Evolutionary conservation across 2,329 filamentous ascomycete species (phyloP).

Genomic region (Ophiostoma pallidulum): DNA sequence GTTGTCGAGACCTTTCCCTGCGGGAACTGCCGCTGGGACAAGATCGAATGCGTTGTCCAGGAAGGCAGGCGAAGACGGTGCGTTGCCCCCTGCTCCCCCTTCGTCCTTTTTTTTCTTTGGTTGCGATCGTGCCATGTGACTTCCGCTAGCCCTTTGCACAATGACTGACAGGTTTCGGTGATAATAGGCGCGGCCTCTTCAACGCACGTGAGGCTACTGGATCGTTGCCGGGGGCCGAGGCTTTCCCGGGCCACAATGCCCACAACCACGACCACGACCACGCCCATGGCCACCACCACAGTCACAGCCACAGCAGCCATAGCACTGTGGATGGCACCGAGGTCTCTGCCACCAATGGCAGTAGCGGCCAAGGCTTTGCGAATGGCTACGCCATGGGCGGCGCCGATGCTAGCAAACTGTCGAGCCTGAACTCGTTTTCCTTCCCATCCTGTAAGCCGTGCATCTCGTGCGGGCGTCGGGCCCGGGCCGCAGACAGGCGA

Average conservation of each 20-base stretch:
- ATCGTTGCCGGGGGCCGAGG: conserved; percentile 5
- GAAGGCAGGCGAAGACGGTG: conserved; percentile 81
- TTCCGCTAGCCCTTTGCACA: conserved; percentile 14
- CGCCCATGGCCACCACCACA: conserved; percentile 8
- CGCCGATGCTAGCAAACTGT: background rate
- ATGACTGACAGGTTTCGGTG: background rate
- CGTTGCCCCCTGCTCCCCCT: conserved; percentile 29
- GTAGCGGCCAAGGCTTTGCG: background rate
- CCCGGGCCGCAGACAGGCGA: no score
- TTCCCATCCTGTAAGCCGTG: background rate
- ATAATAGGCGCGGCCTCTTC: conserved; percentile 14
- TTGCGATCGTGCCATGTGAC: conserved; percentile 21
- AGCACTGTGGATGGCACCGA: background rate
- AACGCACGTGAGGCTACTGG: conserved; percentile 14
- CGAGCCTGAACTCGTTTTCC: background rate
- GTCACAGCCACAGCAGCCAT: conserved; percentile 4
- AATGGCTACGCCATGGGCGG: conserved; percentile 7
- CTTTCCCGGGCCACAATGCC: conserved; percentile 5
- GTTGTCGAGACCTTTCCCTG: conserved; percentile 83
- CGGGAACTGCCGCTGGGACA: conserved; percentile 76
- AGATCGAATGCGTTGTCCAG: conserved; percentile 66
- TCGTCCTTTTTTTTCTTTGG: background rate
- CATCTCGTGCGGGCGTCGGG: no score
- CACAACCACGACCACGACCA: conserved; percentile 2
- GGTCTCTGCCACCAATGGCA: background rate